phyloP scores from a whole-genome alignment of 768 basidiomycete species.

The Lactarius tabidus region DNA sequence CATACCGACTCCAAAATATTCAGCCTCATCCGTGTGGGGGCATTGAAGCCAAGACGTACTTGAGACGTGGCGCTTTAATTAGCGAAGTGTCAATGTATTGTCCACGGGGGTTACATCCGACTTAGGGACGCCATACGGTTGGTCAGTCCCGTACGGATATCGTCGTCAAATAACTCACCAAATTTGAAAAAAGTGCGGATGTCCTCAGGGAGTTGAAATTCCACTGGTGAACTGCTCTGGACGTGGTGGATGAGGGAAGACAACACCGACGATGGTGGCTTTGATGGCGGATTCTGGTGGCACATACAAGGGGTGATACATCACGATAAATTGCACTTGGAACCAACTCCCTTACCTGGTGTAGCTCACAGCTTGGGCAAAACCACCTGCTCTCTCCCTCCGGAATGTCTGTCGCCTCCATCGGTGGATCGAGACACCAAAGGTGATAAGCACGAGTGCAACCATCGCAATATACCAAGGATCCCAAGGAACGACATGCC shows the following conservation, averaged over 20 bases:
- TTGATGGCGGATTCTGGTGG: constrained; percentile 60
- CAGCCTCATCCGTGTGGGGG: constrained; percentile 13
- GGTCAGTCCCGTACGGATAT: neutral
- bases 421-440: constrained; percentile 93
- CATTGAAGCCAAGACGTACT: constrained; percentile 50
- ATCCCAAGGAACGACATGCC: constrained; percentile 74
- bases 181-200: constrained; percentile 82
- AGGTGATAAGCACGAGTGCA: constrained; percentile 96
- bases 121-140: constrained; percentile 40
- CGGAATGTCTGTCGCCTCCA: constrained; percentile 83
- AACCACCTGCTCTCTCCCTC: constrained; percentile 72
- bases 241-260: constrained; percentile 69
- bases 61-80: constrained; percentile 70
- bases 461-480: constrained; percentile 94
- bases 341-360: constrained; percentile 45
- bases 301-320: constrained; percentile 13
- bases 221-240: constrained; percentile 64
- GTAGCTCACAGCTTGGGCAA: constrained; percentile 66
- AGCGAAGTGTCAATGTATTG: constrained; percentile 80
- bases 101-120: constrained; percentile 73
- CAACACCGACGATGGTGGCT: constrained; percentile 62
- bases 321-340: constrained; percentile 28
- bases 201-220: constrained; percentile 85
- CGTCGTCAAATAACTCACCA: constrained; percentile 43
- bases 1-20: constrained; percentile 58